These are phyloP conservation scores for Cenococcum geophilum DNA, from an alignment of 495 filamentous ascomycete species.

Conservation along the genomic window DNA sequence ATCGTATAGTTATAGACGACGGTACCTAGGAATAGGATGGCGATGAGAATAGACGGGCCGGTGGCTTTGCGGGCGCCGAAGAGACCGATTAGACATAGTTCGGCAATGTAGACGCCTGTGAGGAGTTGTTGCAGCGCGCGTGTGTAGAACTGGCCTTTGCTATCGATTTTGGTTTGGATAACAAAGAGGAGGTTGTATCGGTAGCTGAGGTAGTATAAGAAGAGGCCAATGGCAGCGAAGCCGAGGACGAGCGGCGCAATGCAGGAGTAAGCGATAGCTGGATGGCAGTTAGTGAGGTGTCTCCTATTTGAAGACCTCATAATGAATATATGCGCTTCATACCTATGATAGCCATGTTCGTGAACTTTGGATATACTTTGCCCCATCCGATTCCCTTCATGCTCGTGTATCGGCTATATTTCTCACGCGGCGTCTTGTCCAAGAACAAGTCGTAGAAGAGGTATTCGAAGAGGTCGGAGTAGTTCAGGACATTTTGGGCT, in stretches of 20 bases:
- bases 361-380: constrained; percentile 38
- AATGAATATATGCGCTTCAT: constrained; percentile 3
- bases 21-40: constrained; percentile 34
- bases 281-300: neutral
- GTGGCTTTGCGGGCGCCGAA: constrained; percentile 31
- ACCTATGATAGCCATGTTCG: constrained; percentile 36
- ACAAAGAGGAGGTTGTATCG: constrained; percentile 39
- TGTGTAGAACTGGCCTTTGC: constrained; percentile 37
- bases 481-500: constrained; percentile 34
- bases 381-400: constrained; percentile 36
- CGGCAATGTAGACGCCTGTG: constrained; percentile 38
- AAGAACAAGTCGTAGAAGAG: constrained; percentile 31
- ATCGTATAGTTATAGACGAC: constrained; percentile 33
- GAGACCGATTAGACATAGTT: constrained; percentile 39
- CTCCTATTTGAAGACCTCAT: neutral
- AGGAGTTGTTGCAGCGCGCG: constrained; percentile 38
- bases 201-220: constrained; percentile 37
- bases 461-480: constrained; percentile 33
- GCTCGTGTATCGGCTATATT: constrained; percentile 32
- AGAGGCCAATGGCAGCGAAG: constrained; percentile 36
- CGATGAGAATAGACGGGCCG: constrained; percentile 32
- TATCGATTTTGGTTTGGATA: constrained; percentile 36
- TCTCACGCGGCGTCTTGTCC: constrained; percentile 37
- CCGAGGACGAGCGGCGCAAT: constrained; percentile 40
- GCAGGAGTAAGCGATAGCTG: constrained; percentile 40